Percentiles rank a stretch among this genome's conserved stretches.
These are phyloP conservation scores for Boletus insuetus DNA, from an alignment of 768 basidiomycete species.

Conservation along the genomic window DNA sequence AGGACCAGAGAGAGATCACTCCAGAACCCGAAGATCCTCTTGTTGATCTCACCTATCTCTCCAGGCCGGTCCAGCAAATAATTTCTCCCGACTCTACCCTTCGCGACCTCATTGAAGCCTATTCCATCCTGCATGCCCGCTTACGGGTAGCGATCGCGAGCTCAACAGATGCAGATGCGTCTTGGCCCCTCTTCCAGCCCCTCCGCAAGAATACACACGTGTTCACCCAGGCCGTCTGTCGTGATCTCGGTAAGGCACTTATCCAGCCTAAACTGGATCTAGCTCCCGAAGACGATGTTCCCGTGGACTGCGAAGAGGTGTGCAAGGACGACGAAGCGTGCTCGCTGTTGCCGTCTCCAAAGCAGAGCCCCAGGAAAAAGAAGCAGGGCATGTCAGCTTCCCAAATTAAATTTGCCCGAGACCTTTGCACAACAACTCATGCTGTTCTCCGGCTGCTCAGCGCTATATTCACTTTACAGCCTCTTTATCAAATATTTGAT, in stretches of 20 bases:
- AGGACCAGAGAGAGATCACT: conserved; percentile 56
- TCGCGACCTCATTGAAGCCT: conserved; percentile 67
- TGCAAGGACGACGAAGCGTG: conserved; percentile 26
- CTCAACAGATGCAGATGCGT: conserved; percentile 53
- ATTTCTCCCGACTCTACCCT: conserved; percentile 46
- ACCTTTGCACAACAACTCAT: conserved; percentile 72
- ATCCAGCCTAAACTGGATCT: conserved; percentile 47
- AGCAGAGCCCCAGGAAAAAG: conserved; percentile 52
- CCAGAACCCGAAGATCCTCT: conserved; percentile 77
- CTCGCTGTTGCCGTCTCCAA: conserved; percentile 61
- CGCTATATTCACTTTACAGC: conserved; percentile 57
- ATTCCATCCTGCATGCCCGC: conserved; percentile 66
- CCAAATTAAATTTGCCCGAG: conserved; percentile 76
- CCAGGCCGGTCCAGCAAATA: conserved; percentile 61
- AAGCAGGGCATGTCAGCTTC: conserved; percentile 73
- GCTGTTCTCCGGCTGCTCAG: conserved; percentile 65
- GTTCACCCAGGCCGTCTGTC: conserved; percentile 58
- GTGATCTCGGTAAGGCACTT: conserved; percentile 66
- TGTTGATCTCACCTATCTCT: conserved; percentile 59
- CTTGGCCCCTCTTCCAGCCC: conserved; percentile 73
- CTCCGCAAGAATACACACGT: conserved; percentile 50
- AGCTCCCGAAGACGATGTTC: conserved; percentile 20
- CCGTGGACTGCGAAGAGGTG: conserved; percentile 23
- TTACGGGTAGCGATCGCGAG: conserved; percentile 45
- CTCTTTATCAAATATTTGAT: conserved; percentile 57